phyloP scores from a whole-genome alignment of 345 rosid species.

The Odontarrhena argentea region DNA sequence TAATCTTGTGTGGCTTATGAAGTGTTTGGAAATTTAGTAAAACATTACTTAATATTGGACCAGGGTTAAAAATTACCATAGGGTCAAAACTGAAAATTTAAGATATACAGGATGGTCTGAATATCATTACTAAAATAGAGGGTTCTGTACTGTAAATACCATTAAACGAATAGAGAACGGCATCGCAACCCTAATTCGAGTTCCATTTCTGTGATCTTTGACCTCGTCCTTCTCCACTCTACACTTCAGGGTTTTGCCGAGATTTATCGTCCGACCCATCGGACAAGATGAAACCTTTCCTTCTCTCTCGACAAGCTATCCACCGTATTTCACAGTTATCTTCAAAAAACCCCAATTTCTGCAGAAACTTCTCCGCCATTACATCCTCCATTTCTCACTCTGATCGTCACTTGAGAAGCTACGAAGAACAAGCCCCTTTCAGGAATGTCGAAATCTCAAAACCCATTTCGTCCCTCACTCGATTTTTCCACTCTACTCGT shows the following conservation, averaged over 20 bases:
- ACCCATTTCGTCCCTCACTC: constrained; percentile 34
- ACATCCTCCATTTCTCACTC: constrained; percentile 33
- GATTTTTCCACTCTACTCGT: constrained; percentile 48
- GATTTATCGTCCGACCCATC: constrained; percentile 12
- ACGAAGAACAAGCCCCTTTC: constrained; percentile 18
- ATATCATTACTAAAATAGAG: not conserved
- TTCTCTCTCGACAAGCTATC: constrained; percentile 43
- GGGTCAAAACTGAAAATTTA: not conserved
- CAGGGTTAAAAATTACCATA: not conserved
- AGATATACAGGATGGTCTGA: not conserved
- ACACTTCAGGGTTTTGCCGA: constrained; percentile 27
- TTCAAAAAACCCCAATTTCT: constrained; percentile 24
- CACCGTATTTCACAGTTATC: constrained; percentile 41
- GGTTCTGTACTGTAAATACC: not conserved
- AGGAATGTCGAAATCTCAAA: constrained; percentile 21
- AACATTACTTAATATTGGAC: no score
- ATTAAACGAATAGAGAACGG: constrained; percentile 17
- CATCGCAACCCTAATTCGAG: constrained; percentile 35
- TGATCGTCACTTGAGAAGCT: constrained; percentile 14
- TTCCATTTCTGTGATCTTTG: constrained; percentile 28
- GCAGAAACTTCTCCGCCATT: constrained; percentile 38
- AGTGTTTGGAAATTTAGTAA: no score
- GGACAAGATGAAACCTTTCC: constrained; percentile 47
- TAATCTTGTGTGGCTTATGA: no score
- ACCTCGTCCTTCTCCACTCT: constrained; percentile 13